Evolutionary conservation across 1,139 yeast species (phyloP), one percentile per base, ranked within the genome.

Genomic region (Kodamaea sp.): DNA sequence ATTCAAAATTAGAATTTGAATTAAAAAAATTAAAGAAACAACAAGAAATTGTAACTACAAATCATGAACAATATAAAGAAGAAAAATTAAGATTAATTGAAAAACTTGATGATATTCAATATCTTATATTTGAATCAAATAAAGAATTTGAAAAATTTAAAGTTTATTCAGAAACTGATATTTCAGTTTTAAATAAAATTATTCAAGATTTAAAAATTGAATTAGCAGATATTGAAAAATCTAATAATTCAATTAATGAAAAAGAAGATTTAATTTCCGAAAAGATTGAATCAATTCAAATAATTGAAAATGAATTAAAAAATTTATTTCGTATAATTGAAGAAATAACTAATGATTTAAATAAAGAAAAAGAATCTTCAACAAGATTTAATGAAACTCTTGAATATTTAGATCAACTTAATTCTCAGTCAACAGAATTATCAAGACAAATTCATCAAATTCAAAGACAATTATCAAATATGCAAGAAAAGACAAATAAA

Each of bases 11-110:
- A 7, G 95, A 85, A 52, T 60, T 63, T 8, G 82, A 84, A 48
- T 66, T 88, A 47, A 75, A 81, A 48, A 70, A 73, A 45, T 66
- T 87, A 46, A 84, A 84, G 46, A 71, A 67, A 36, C 60, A 73
- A 2, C 95, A 86, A 54, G 89, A 84, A 49, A 62, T 69, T 20
- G 62, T 85, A 35, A 74, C 84, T 0, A 60, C 68, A n/a, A 89
- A 84, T 48, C 88, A 85, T 54, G 69, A 74, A 25, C 75, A 72
- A 36, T 85, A 86, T 58, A 84, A 80, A 55, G 65, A 70, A 23
- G 82, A 81, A 42, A 87, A 86, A 53, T 65, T 68, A 12, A 62
- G 75, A 29, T 58, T 85, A 39, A 71, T 82, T 25, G 73, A 75
- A 35, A 75, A 78, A 44, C 56, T 78, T 2, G 81, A 80, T 45